Percentiles rank a stretch among this genome's conserved stretches.
Conservation (phyloP, 306 rosid species). For the Gleditsia sinensis region DNA sequence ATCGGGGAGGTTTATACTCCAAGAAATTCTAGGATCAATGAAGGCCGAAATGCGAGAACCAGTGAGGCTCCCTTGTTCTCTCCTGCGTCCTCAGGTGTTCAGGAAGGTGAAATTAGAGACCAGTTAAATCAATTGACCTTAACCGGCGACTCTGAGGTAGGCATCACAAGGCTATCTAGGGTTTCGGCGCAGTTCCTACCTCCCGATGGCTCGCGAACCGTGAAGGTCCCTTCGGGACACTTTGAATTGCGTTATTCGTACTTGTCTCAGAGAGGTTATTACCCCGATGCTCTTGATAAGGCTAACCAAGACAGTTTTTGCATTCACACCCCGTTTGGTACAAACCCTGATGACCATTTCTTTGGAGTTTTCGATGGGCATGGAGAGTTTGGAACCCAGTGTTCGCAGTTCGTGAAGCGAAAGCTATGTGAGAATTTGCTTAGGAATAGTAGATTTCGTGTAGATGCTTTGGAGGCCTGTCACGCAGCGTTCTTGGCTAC, state of each 20-base stretch:
- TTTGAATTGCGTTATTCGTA: conserved; percentile 75
- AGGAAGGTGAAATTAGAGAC: conserved; percentile 55
- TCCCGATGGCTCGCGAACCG: conserved; percentile 78
- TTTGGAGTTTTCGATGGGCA: conserved; percentile 98
- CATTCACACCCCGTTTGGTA: conserved; percentile 89
- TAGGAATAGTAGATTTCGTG: conserved; percentile 54
- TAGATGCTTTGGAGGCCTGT: conserved; percentile 85
- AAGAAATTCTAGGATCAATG: conserved; percentile 49
- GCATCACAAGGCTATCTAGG: conserved; percentile 83
- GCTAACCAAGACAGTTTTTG: conserved; percentile 97
- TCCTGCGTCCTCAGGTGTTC: conserved; percentile 46
- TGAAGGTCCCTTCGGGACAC: conserved; percentile 57
- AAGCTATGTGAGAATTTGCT: conserved; percentile 92
- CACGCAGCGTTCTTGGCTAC: conserved; percentile 69
- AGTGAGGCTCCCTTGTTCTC: conserved; percentile 47
- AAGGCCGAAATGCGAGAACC: conserved; percentile 42
- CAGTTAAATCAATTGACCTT: conserved; percentile 49
- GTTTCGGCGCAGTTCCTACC: conserved; percentile 94
- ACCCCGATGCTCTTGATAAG: conserved; percentile 97
- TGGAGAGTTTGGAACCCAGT: conserved; percentile 87
- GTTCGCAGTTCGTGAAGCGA: conserved; percentile 84
- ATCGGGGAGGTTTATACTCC: conserved; percentile 65
- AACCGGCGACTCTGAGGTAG: conserved; percentile 70
- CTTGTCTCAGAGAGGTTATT: conserved; percentile 88
- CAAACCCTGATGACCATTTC: conserved; percentile 73